Base-by-base conservation (phyloP, 2,329 filamentous ascomycete genomes). In the Cladophialophora yegresii region DNA sequence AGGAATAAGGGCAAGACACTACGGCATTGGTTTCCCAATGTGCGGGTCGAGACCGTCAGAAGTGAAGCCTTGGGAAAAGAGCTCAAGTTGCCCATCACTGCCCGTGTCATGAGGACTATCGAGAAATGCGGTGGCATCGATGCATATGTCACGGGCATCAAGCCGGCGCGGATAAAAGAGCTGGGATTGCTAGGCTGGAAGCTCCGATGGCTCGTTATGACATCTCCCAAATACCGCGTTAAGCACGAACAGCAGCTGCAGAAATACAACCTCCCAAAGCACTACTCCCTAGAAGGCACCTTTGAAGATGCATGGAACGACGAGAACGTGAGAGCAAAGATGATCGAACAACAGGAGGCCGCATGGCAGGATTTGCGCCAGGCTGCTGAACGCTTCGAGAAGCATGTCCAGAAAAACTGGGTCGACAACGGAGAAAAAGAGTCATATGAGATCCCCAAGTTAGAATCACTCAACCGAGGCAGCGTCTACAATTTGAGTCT, bases 101-200 rank as follows among this genome's bases (percentile, higher is more conserved):
- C 77, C 61, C 75, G 78, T 57, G 79, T 79, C 32, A 68, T 82
- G 71, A 73, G 81, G 57, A 82, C 81, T 40, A 90, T 98, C 74
- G 87, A 91, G 75, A 93, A 92, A 75, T 87, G 89, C 67, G 93
- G 93, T 65, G 92, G 95, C 7, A 82, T 99, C 69, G 95, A 99
- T 77, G 87, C 92, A 73, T 99, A 99, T 79, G 82, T 99, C 53
- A 82, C 96, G 49, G 92, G 92, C 70, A 85, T 87, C 75, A 95
- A 92, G 79, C 81, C 89, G 16, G 84, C 83, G 47, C 85, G 95
- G 68, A 84, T 98, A 74, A 90, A 88, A 80, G 91, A 96, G 77
- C 82, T 99, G 63, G 95, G 95, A 4, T 87, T 93, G 58, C 89
- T 89, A 69, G 95, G 95, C 6, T 99, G 95, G 95, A 86, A 88